phyloP scores from a whole-genome alignment of 1,139 yeast species.

The Taphrina deformans region DNA sequence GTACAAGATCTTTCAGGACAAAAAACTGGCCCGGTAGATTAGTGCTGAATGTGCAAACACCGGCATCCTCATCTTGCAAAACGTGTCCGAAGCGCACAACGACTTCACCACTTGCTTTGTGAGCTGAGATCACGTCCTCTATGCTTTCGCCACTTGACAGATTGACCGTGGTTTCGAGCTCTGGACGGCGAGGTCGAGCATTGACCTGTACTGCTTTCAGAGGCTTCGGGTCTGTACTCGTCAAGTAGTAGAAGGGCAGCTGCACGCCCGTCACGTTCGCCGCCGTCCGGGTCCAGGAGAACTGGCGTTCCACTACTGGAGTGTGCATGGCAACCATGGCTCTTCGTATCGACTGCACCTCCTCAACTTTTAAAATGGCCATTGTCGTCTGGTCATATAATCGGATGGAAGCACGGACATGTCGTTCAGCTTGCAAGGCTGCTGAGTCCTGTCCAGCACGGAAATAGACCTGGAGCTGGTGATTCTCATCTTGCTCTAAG shows the following conservation, averaged over 20 bases:
- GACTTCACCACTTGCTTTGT: not conserved
- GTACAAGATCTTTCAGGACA: not conserved
- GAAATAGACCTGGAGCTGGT: not conserved
- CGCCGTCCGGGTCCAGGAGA: not conserved
- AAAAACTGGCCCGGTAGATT: conserved; percentile 1
- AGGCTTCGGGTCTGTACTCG: not conserved
- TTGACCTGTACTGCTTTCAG: conserved; percentile 3
- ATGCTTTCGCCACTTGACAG: not conserved
- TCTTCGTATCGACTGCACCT: not conserved
- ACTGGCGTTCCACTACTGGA: not conserved
- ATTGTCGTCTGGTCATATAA: not conserved
- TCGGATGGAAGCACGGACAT: not conserved
- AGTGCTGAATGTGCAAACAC: conserved; percentile 6
- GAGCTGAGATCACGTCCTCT: not conserved
- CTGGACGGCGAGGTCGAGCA: not conserved
- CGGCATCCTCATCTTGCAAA: not conserved
- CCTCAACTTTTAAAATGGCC: not conserved
- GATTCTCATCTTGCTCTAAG: not conserved
- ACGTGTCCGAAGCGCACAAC: not conserved
- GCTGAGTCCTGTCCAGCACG: not conserved
- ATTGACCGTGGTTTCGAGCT: not conserved
- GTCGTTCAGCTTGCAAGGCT: not conserved
- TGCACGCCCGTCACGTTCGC: not conserved
- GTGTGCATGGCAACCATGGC: not conserved
- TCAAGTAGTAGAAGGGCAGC: conserved; percentile 3